A percentile compares a stretch with the other conserved stretches of the same genome.
Evolutionary conservation across 441 rosid genomes (phyloP).

Genomic region (Arabidopsis hybrid): DNA sequence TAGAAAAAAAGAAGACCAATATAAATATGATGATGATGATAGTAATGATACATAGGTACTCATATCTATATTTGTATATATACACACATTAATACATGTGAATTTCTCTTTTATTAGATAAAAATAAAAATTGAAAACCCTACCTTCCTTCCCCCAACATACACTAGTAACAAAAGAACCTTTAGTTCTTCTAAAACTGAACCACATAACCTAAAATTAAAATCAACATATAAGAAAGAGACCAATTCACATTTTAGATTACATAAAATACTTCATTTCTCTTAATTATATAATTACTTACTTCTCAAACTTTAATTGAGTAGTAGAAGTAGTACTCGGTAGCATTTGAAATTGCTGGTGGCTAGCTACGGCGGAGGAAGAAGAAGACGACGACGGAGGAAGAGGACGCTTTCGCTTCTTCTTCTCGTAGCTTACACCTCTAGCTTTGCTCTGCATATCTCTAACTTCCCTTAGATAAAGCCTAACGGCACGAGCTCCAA

Average conservation of each 20-base stretch:
- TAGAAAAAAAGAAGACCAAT: slow-evolving; percentile 13
- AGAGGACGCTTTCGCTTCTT: slow-evolving; percentile 49
- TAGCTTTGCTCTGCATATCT: slow-evolving; percentile 48
- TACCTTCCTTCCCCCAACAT: slow-evolving; percentile 37
- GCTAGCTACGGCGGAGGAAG: slow-evolving; percentile 39
- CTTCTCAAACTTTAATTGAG: slow-evolving; percentile 37
- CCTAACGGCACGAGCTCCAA: slow-evolving; percentile 50
- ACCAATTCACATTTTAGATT: slow-evolving; percentile 39
- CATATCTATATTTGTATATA: background rate
- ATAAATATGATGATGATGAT: background rate
- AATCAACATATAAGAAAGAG: slow-evolving; percentile 36
- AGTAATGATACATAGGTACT: slow-evolving; percentile 6
- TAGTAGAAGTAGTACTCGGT: slow-evolving; percentile 43
- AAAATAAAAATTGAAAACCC: slow-evolving; percentile 38
- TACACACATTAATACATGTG: background rate
- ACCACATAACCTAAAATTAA: slow-evolving; percentile 28
- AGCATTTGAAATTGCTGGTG: slow-evolving; percentile 39
- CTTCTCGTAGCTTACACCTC: slow-evolving; percentile 48
- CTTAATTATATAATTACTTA: slow-evolving; percentile 5
- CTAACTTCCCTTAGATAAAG: slow-evolving; percentile 48
- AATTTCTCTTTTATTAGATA: slow-evolving; percentile 27
- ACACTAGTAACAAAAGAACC: slow-evolving; percentile 37
- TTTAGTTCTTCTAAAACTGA: slow-evolving; percentile 32
- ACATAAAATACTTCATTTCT: slow-evolving; percentile 36
- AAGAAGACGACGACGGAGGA: slow-evolving; percentile 19